phyloP scores from a whole-genome alignment of 352 stramenopile genomes.

The Phytophthora nicotianae region DNA sequence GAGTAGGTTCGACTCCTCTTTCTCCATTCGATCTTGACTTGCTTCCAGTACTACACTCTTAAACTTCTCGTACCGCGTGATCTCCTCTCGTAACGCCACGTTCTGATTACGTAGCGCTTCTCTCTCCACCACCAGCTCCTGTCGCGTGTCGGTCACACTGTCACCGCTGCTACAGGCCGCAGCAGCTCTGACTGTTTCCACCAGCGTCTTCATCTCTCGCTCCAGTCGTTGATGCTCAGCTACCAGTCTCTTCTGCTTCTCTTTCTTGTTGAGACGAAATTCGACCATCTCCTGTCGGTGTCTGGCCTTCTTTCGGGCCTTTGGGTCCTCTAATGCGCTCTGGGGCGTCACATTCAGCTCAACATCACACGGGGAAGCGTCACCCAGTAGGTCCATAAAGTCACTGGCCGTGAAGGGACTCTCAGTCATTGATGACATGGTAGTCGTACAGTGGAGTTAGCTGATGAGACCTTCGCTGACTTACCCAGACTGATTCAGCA shows the following conservation, averaged over 20 bases:
- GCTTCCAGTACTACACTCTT: slow-evolving; percentile 16
- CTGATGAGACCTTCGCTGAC: background rate
- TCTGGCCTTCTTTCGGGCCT: slow-evolving; percentile 38
- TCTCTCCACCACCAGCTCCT: slow-evolving; percentile 31
- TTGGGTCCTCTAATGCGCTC: slow-evolving; percentile 35
- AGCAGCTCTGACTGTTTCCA: slow-evolving; percentile 6
- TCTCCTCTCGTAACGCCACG: slow-evolving; percentile 28
- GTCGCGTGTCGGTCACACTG: slow-evolving; percentile 10
- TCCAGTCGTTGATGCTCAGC: slow-evolving; percentile 37
- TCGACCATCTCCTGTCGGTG: slow-evolving; percentile 44
- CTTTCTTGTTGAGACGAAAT: slow-evolving; percentile 48
- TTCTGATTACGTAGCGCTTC: slow-evolving; percentile 39
- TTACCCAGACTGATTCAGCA: background rate
- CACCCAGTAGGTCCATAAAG: slow-evolving; percentile 6
- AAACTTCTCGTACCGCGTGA: slow-evolving; percentile 32
- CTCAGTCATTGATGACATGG: background rate
- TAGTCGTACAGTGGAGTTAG: background rate
- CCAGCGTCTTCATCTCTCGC: slow-evolving; percentile 31
- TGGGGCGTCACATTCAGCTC: background rate
- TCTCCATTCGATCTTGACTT: slow-evolving; percentile 24
- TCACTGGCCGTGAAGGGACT: background rate
- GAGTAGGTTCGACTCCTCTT: slow-evolving; percentile 17
- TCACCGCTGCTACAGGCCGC: slow-evolving; percentile 8
- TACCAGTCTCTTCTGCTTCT: slow-evolving; percentile 30
- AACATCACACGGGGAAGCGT: background rate